Base-by-base conservation (phyloP, 1,139 yeast species). In the Scheffersomyces segobiensis region DNA sequence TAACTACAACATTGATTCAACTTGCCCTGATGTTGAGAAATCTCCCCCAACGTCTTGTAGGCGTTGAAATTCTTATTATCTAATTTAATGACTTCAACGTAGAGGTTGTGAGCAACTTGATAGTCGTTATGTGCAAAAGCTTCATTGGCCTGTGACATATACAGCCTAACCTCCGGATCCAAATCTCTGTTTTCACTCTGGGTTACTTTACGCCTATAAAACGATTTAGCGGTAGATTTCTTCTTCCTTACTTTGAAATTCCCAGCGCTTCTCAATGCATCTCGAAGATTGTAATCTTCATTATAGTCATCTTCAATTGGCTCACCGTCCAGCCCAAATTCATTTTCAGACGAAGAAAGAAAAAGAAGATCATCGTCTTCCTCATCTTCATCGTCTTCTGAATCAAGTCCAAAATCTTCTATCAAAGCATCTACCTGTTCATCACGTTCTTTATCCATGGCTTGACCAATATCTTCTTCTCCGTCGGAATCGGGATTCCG, bases 11-110 rank as follows among this genome's bases (percentile, higher is more conserved):
- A 91, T 66, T 88, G 88, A 63, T 87, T 85, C 55, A 83, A 71
- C 56, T 89, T 83, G 0, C 90, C 92, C 59, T 86, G 86, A 57
- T 85, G 82, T 59, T 87, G 85, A 65, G 90, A 89, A 52, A 95
- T 91, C 65, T 90, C 96, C 53, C 97, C 98, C 57, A 95, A 76
- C 1, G 96, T 85, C 66, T 88, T 90, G 72, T 91, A 93, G 0
- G 98, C 98, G 58, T 88, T 84, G 71, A 87, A 88, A 64, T 92
- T 91, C 62, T 84, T 84, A 12, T 91, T 87, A 67, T 95, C 98
- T 59, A 84, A 78, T 62, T 87, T 84, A 63, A 95, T 87, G 10
- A 93, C 96, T 65, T 91, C 93, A 53, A 84, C 80, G 64, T 88
- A 89, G 56, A 86, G 72, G 53, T 83, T 78, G 63, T 87, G 83